Percentiles rank a stretch among this genome's conserved stretches.
Conservation (phyloP, 169 alveolate genomes). For the Plasmodium yoelii region DNA sequence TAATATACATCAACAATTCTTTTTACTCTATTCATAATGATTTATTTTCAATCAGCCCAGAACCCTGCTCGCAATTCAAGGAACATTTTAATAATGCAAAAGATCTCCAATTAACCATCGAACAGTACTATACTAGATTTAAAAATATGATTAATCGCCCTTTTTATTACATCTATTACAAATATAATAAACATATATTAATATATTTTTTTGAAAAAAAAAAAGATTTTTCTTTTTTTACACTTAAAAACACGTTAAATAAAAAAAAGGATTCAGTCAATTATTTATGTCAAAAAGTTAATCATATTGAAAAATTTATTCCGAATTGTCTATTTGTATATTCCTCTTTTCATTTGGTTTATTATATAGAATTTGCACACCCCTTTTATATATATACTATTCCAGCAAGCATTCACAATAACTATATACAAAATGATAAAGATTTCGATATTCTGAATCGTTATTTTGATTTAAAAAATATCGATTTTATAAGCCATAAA, state of each 20-base stretch:
- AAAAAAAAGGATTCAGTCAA: neutral
- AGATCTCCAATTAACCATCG: neutral
- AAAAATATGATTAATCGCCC: neutral
- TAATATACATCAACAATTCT: slow-evolving; percentile 15
- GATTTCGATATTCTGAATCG: neutral
- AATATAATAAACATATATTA: neutral
- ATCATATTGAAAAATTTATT: neutral
- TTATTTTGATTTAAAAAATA: neutral
- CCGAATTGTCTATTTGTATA: slow-evolving; percentile 11
- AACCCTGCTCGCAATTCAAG: neutral
- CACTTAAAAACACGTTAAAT: neutral
- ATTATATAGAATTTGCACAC: slow-evolving; percentile 53
- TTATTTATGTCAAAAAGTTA: slow-evolving; percentile 19
- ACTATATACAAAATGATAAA: neutral
- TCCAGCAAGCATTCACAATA: slow-evolving; percentile 30
- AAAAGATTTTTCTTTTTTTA: slow-evolving; percentile 1
- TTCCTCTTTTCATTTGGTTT: slow-evolving; percentile 24
- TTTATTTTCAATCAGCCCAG: slow-evolving; percentile 14
- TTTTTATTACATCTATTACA: slow-evolving; percentile 5
- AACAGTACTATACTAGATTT: slow-evolving; percentile 6
- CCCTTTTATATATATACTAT: slow-evolving; percentile 11
- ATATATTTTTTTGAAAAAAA: neutral
- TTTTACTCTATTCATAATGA: neutral
- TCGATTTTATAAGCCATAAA: neutral
- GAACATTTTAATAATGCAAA: neutral